phyloP scores from a whole-genome alignment of 139 green algal species.

The Spirogloea muscicola region DNA sequence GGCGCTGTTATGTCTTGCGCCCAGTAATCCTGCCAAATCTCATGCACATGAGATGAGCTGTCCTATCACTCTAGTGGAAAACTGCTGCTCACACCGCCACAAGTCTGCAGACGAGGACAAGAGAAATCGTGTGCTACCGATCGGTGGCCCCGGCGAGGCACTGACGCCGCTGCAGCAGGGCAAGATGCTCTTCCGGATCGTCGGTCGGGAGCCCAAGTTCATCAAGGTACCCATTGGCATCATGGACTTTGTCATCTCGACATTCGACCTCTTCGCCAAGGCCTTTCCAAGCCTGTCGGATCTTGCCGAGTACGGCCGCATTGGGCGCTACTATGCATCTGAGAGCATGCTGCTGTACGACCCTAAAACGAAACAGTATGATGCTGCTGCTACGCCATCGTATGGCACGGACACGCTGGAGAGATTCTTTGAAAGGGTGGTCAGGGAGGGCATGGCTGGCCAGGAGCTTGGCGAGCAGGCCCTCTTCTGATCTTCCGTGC shows the following conservation, averaged over 20 bases:
- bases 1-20: too few relatives aligned
- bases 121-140: slow-evolving; percentile 78
- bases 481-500: slow-evolving; percentile 46
- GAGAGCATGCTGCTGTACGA: slow-evolving; percentile 97
- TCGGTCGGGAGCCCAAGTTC: slow-evolving; percentile 73
- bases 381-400: slow-evolving; percentile 77
- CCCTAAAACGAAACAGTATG: slow-evolving; percentile 61
- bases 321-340: slow-evolving; percentile 95
- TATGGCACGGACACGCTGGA: slow-evolving; percentile 94
- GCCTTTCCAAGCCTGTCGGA: slow-evolving; percentile 81
- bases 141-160: slow-evolving; percentile 87
- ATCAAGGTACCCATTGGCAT: slow-evolving; percentile 88
- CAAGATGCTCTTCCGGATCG: slow-evolving; percentile 86
- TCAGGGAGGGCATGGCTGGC: slow-evolving; percentile 40
- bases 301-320: slow-evolving; percentile 81
- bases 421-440: slow-evolving; percentile 57
- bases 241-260: slow-evolving; percentile 93
- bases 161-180: slow-evolving; percentile 84
- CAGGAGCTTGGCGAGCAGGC: slow-evolving; percentile 50
- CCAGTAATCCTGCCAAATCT: too few relatives aligned
- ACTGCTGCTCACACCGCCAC: too few relatives aligned
- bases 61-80: too few relatives aligned
- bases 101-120: slow-evolving; percentile 11
- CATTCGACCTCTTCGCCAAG: slow-evolving; percentile 73
- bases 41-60: too few relatives aligned